Evolutionary conservation across 2,329 filamentous ascomycete genomes (phyloP).

Genomic region (Apiospora aurea): DNA sequence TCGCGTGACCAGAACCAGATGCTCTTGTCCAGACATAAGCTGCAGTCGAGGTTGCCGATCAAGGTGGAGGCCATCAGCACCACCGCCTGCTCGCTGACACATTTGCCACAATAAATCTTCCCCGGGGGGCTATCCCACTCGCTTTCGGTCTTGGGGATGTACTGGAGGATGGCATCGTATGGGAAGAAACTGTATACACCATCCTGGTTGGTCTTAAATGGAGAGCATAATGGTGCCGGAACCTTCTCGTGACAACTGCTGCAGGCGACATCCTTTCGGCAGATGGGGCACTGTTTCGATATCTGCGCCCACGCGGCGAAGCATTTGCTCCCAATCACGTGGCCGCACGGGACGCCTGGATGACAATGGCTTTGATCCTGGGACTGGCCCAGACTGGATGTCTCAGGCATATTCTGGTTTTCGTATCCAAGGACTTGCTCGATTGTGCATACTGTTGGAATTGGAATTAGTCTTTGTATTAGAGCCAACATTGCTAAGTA

Average conservation of each 20-base stretch:
- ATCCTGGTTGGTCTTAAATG: not conserved
- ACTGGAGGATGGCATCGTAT: not conserved
- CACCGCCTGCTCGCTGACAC: not conserved
- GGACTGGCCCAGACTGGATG: too few relatives aligned
- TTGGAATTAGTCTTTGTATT: too few relatives aligned
- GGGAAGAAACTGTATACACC: not conserved
- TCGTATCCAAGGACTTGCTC: too few relatives aligned
- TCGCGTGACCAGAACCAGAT: not conserved
- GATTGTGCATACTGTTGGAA: too few relatives aligned
- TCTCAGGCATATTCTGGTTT: too few relatives aligned
- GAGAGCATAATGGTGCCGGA: not conserved
- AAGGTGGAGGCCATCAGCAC: not conserved
- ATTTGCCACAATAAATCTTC: not conserved
- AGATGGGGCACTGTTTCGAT: not conserved
- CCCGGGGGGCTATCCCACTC: not conserved
- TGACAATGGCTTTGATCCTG: too few relatives aligned
- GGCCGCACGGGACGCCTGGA: not conserved
- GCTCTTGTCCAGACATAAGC: not conserved
- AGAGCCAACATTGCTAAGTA: too few relatives aligned
- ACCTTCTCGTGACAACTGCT: not conserved
- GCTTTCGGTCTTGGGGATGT: not conserved
- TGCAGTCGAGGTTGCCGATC: not conserved
- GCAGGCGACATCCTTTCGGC: not conserved
- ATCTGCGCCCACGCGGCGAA: not conserved
- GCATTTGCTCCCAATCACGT: not conserved